Evolutionary conservation across 768 basidiomycete genomes (phyloP), one percentile per base, ranked within the genome.

Genomic region (Mycena albidolilacea): DNA sequence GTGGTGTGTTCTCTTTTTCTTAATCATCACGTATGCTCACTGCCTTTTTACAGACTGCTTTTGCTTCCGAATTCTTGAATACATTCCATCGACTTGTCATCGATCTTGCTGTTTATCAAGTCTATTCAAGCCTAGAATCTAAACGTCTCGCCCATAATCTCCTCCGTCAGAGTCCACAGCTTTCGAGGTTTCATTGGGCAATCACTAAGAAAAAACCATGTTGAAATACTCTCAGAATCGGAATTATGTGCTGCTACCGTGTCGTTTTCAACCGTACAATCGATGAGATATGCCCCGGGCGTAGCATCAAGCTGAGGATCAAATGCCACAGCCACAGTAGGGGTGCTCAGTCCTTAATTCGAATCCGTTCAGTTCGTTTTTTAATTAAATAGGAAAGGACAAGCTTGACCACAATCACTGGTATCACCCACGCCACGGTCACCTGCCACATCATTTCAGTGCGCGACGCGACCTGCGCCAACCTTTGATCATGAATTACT

Each of bases 121-220:
- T 35, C 55, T 35, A 37, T 38, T 58, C 35, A 58, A 58, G 17
- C 46, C 46, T 48, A 48, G 46, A 58, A 58, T 37, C 35, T 58
- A 30, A 58, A 58, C 7, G 14, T 17, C 57, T 58, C 35, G 15
- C 57, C 57, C 37, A 58, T 37, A 35, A 58, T 35, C 57, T 30
- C 57, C 35, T 58, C 57, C 23, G 57, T 58, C 15, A 58, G 11
- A 12, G 57, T 37, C 35, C 57, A 58, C 57, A 58, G 57, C 57
- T 58, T 58, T 19, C 9, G 35, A 37, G 57, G 35, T 37, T 30
- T 58, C 12, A 37, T 58, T 15, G 15, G 17, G 37, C 7, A 58
- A 30, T 38, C 35, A 57, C 14, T 17, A 58, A 58, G 57, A 37
- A 15, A 58, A 58, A 58, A 38, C 35, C 17, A 58, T 35, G 35